Evolutionary conservation across 2,329 filamentous ascomycete species (phyloP), one percentile per base, ranked within the genome.

Genomic region (Thelonectria discophora): DNA sequence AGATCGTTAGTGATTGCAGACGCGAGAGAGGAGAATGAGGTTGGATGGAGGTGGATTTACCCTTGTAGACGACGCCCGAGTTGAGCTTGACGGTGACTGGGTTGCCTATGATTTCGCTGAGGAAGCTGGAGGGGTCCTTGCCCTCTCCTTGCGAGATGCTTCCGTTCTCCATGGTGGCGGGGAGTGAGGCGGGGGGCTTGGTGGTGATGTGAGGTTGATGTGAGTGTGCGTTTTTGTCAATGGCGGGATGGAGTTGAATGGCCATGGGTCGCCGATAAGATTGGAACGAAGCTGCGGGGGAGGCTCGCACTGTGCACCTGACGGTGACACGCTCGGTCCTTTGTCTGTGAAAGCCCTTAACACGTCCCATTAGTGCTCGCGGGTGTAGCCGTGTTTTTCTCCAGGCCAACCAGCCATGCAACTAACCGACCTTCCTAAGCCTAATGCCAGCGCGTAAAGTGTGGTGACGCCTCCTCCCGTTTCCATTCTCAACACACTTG

Each of bases 31-130:
- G 6, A 50, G 7, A 15, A 37, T 17, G 6, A 50, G 7, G 20
- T 21, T 17, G 18, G 5, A n/a, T n/a, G n/a, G n/a, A 18, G 7
- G 12, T 21, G 17, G 9, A 21, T 6, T 30, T 62, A 94, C 94
- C 95, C 86, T 95, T 97, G 85, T 97, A 99, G 65, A 98, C 89
- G 63, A 97, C 93, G 56, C 95, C 95, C n/a, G 94, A 97, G 81
- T 99, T 99, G 70, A 99, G 86, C 82, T 98, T 98, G 69, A 99
- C 94, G 1, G 93, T 96, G 68, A 99, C 95, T 39, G 93, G 88
- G 66, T 93, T 92, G 63, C 94, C 94, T 74, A 97, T 97, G 75
- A 99, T 97, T 75, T 97, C 93, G 78, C 91, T 89, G 62, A 99
- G 84, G 78, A 99, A 99, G 69, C 91, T 89, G 12, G 94, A 97